A percentile compares a stretch with the other conserved stretches of the same genome.
Evolutionary conservation across 192 early-diverging fungal species (phyloP).

Genomic region (Pilobolus umbonatus): DNA sequence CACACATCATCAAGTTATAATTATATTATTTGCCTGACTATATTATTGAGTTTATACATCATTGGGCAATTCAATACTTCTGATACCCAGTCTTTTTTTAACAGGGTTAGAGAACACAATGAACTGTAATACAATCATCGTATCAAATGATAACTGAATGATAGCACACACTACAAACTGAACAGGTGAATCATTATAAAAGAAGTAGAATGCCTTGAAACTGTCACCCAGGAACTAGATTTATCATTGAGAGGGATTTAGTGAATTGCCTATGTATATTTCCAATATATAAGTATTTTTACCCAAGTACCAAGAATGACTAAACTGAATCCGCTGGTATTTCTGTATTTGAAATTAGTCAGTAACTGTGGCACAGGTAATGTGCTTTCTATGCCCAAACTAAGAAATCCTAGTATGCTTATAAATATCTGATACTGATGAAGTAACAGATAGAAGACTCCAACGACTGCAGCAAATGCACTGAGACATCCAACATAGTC

Average conservation of each 20-base stretch:
- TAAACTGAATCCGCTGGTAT: slow-evolving; percentile 45
- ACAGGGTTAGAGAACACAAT: slow-evolving; percentile 36
- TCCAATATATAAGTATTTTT: slow-evolving; percentile 2
- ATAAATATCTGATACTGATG: slow-evolving; percentile 23
- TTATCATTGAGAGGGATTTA: not conserved
- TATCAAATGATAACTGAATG: slow-evolving; percentile 51
- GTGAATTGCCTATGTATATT: no score
- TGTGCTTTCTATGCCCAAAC: slow-evolving; percentile 51
- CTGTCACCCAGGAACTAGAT: slow-evolving; percentile 50
- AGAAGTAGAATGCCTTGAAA: slow-evolving; percentile 55
- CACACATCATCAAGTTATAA: no score
- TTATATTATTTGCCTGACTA: no score
- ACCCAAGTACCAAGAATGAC: slow-evolving; percentile 36
- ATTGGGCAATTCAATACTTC: no score
- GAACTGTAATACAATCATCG: slow-evolving; percentile 46
- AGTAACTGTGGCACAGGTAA: slow-evolving; percentile 52
- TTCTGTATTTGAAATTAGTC: slow-evolving; percentile 39
- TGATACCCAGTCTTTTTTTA: slow-evolving; percentile 2
- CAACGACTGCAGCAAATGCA: slow-evolving; percentile 19
- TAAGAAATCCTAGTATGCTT: slow-evolving; percentile 33
- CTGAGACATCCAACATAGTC: slow-evolving; percentile 37
- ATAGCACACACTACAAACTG: slow-evolving; percentile 53
- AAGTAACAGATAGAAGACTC: slow-evolving; percentile 27
- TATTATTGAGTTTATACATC: no score
- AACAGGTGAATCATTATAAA: slow-evolving; percentile 44